Conservation (phyloP, 129 eudicot genomes). For the Apium graveolens region DNA sequence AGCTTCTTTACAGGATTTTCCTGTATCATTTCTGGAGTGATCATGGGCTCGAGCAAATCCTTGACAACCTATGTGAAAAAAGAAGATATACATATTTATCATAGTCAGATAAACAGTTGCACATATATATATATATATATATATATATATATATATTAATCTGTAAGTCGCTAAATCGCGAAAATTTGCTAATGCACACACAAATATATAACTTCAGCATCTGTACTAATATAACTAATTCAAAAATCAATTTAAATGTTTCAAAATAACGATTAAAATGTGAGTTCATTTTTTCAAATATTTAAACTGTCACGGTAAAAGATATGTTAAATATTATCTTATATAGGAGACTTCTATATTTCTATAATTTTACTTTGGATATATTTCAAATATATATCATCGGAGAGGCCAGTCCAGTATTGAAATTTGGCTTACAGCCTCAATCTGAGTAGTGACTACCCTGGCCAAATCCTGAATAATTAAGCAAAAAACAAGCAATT, state of each 20-base stretch:
- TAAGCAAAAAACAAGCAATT: neutral
- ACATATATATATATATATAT: no score
- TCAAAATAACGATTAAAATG: neutral
- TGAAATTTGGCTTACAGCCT: neutral
- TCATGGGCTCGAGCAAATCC: conserved; percentile 52
- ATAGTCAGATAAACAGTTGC: neutral
- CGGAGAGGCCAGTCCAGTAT: neutral
- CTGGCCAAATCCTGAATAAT: neutral
- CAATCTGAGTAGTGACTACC: neutral
- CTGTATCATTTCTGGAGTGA: conserved; percentile 64
- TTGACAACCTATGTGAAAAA: conserved; percentile 37
- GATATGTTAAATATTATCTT: neutral
- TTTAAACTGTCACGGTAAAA: neutral
- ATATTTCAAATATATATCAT: neutral
- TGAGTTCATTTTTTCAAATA: neutral
- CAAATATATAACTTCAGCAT: neutral
- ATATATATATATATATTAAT: no score
- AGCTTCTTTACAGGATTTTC: conserved; percentile 54
- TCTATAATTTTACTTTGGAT: neutral
- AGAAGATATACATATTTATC: neutral
- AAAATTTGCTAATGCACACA: neutral
- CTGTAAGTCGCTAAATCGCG: neutral
- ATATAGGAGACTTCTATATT: neutral
- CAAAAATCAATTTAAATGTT: no score
- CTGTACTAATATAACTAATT: neutral